phyloP scores from a whole-genome alignment of 805 yeast genomes.

The Wickerhamomyces silvicola region DNA sequence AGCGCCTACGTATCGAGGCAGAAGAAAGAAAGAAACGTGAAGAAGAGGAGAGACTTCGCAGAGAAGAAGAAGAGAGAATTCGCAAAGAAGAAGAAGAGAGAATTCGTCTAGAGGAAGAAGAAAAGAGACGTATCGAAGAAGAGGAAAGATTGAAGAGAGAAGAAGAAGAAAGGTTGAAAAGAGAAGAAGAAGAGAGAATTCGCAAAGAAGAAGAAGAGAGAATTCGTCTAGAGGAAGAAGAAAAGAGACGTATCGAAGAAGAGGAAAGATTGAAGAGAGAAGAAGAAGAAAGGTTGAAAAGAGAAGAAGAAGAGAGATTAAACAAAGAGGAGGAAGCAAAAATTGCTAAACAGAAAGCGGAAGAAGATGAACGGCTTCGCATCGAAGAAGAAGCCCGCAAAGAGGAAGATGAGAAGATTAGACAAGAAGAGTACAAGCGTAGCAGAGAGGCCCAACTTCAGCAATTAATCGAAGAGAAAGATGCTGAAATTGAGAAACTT shows the following conservation, averaged over 20 bases:
- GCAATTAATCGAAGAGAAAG: constrained; percentile 1
- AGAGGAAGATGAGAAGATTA: too few species aligned
- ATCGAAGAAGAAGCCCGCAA: too few species aligned
- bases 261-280: constrained; percentile 1
- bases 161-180: too few species aligned
- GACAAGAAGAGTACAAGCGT: too few species aligned
- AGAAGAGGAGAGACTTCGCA: constrained; percentile 5
- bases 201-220: constrained; percentile 4
- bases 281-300: not conserved
- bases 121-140: constrained; percentile 8
- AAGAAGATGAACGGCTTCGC: too few species aligned
- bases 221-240: constrained; percentile 4
- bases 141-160: constrained; percentile 8
- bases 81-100: constrained; percentile 6
- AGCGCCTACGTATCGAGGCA: constrained; percentile 8
- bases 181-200: constrained; percentile 4
- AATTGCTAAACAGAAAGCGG: not conserved
- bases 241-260: not conserved
- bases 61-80: constrained; percentile 11
- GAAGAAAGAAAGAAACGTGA: constrained; percentile 11
- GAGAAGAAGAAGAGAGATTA: constrained; percentile 1
- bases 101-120: constrained; percentile 5
- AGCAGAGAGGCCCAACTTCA: too few species aligned
- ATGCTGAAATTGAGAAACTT: too few species aligned
- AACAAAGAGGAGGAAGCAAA: not conserved